Percentiles rank a stretch among this genome's conserved stretches.
These are phyloP conservation scores for Tuber melanosporum DNA, from an alignment of 495 filamentous ascomycete genomes.

Conservation along the genomic window DNA sequence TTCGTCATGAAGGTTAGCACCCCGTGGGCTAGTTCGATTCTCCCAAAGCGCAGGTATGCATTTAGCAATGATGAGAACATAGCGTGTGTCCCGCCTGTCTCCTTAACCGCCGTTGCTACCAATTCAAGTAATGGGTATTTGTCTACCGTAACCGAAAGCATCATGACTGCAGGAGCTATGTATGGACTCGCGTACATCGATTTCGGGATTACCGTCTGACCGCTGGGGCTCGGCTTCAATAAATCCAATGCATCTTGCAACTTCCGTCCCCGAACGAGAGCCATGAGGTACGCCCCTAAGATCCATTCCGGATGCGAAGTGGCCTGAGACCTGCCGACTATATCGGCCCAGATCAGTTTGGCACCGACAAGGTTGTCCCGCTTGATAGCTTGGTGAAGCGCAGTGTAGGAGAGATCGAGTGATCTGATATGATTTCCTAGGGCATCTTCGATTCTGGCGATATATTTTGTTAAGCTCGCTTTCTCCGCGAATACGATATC, in stretches of 20 bases:
- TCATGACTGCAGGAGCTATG: slow-evolving; percentile 18
- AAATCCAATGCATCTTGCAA: slow-evolving; percentile 22
- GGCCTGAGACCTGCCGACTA: neutral
- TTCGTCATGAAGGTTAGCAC: slow-evolving; percentile 10
- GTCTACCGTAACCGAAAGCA: slow-evolving; percentile 13
- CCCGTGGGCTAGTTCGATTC: slow-evolving; percentile 12
- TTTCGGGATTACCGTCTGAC: slow-evolving; percentile 8
- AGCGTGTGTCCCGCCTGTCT: slow-evolving; percentile 2
- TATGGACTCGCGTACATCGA: slow-evolving; percentile 9
- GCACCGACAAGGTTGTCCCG: slow-evolving; percentile 23
- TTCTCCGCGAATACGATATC: slow-evolving; percentile 22
- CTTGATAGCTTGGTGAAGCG: slow-evolving; percentile 9
- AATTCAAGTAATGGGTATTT: neutral
- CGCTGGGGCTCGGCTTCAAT: neutral
- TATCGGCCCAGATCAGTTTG: slow-evolving; percentile 9
- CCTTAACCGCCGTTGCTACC: slow-evolving; percentile 5
- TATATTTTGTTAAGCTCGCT: slow-evolving; percentile 11
- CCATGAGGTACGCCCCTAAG: slow-evolving; percentile 14
- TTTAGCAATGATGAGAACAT: slow-evolving; percentile 29
- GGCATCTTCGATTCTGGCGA: slow-evolving; percentile 12
- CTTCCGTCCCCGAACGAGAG: slow-evolving; percentile 13
- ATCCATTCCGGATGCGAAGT: slow-evolving; percentile 5
- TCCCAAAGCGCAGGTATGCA: slow-evolving; percentile 25
- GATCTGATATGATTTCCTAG: slow-evolving; percentile 14
- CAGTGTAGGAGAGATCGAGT: slow-evolving; percentile 15